phyloP scores from a whole-genome alignment of 768 basidiomycete genomes.

The Porphyrellus cyaneotinctus region DNA sequence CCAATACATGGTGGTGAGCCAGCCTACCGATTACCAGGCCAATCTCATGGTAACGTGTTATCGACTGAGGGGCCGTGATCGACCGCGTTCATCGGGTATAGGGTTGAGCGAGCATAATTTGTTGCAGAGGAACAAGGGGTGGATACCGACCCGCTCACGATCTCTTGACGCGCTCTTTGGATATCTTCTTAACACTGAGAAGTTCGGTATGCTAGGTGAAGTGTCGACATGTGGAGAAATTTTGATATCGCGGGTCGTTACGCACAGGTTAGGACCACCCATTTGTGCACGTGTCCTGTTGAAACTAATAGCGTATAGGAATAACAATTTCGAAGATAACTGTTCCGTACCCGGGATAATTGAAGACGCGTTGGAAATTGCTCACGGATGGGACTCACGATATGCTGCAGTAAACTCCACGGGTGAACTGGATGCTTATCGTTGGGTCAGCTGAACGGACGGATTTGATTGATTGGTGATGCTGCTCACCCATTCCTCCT shows the following conservation, averaged over 20 bases:
- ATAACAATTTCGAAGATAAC: constrained; percentile 20
- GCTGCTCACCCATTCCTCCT: constrained; percentile 32
- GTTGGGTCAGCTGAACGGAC: constrained; percentile 35
- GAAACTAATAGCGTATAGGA: constrained; percentile 9
- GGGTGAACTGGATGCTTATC: constrained; percentile 39
- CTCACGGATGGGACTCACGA: constrained; percentile 25
- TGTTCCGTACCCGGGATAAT: constrained; percentile 22
- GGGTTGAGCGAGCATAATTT: constrained; percentile 30
- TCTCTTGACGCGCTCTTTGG: constrained; percentile 22
- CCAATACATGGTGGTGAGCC: constrained; percentile 19
- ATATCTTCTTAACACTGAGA: too few species aligned
- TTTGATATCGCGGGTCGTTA: constrained; percentile 20
- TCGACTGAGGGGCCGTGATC: constrained; percentile 25
- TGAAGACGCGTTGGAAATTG: constrained; percentile 20
- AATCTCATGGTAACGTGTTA: not conserved
- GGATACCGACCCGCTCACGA: not conserved
- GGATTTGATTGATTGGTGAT: constrained; percentile 27
- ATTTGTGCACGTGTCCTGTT: not conserved
- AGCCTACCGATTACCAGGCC: not conserved
- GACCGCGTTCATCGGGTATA: constrained; percentile 27
- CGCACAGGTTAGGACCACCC: constrained; percentile 17
- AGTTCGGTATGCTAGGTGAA: constrained; percentile 1
- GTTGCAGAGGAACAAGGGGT: constrained; percentile 20
- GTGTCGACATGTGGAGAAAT: constrained; percentile 14
- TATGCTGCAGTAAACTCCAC: constrained; percentile 22